Evolutionary conservation across 768 basidiomycete genomes (phyloP).

Genomic region (Boletellus ananas): DNA sequence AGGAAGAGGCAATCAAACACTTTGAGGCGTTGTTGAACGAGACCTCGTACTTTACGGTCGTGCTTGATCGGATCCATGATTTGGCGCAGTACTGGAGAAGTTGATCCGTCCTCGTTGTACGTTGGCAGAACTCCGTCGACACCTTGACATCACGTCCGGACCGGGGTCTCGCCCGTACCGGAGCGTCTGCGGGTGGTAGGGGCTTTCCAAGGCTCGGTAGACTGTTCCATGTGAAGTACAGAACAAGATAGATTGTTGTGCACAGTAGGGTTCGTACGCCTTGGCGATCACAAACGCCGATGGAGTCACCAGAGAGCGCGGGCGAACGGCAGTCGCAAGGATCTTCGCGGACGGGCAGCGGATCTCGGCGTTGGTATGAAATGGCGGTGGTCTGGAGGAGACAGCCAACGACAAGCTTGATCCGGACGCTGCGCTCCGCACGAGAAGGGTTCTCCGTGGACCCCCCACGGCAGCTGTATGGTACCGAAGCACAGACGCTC

Average conservation of each 20-base stretch:
- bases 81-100: conserved; percentile 87
- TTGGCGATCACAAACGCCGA: not conserved
- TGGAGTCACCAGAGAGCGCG: too few relatives aligned
- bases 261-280: not conserved
- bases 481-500: not conserved
- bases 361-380: not conserved
- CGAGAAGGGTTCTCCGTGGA: not conserved
- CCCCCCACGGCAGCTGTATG: not conserved
- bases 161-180: too few relatives aligned
- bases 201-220: too few relatives aligned
- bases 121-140: not conserved
- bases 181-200: too few relatives aligned
- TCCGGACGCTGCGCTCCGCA: not conserved
- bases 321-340: too few relatives aligned
- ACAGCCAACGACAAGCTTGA: not conserved
- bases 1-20: conserved; percentile 97
- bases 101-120: conserved; percentile 28
- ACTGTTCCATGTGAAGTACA: too few relatives aligned
- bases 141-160: too few relatives aligned
- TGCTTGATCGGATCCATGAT: conserved; percentile 92
- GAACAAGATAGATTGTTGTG: not conserved
- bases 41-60: conserved; percentile 88
- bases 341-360: too few relatives aligned
- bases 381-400: not conserved
- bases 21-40: conserved; percentile 93